Evolutionary conservation across 2,329 filamentous ascomycete genomes (phyloP).

Genomic region (Claviceps sorghi): DNA sequence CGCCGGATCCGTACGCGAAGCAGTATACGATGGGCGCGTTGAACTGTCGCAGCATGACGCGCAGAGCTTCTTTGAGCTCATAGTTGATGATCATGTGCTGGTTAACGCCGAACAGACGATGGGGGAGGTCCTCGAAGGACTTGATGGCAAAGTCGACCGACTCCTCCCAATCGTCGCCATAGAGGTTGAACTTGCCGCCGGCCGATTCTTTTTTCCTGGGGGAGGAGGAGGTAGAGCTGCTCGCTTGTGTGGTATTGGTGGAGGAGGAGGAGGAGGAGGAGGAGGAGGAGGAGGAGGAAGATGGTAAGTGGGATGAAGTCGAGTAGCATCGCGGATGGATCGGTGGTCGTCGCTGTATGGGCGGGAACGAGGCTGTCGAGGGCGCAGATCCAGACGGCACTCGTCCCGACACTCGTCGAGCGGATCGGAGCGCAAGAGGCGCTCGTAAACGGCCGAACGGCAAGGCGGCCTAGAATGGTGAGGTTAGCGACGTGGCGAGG

Average conservation of each 20-base stretch:
- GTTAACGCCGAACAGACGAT: constrained; percentile 68
- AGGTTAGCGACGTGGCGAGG: not conserved
- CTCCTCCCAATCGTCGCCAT: constrained; percentile 29
- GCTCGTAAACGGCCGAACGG: constrained; percentile 8
- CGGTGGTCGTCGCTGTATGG: constrained; percentile 1
- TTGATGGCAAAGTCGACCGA: constrained; percentile 26
- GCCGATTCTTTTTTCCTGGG: constrained; percentile 12
- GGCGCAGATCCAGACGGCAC: constrained; percentile 5
- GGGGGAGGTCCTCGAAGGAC: constrained; percentile 30
- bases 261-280: constrained; percentile 1
- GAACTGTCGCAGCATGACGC: constrained; percentile 82
- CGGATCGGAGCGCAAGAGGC: constrained; percentile 10
- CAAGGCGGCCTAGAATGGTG: constrained; percentile 2
- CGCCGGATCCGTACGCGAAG: constrained; percentile 93
- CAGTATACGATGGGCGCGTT: constrained; percentile 87
- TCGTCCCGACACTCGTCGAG: constrained; percentile 6
- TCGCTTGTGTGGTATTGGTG: constrained; percentile 3
- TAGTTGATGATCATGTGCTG: constrained; percentile 93
- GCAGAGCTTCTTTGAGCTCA: constrained; percentile 83
- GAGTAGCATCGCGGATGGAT: constrained; percentile 5
- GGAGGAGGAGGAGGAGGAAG: not conserved
- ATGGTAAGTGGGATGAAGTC: not conserved
- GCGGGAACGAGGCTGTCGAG: constrained; percentile 4
- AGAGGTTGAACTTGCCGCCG: constrained; percentile 21
- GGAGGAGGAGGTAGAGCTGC: constrained; percentile 5